These are phyloP conservation scores for Leccinum subtestaceum DNA, from an alignment of 768 basidiomycete species.

Conservation along the genomic window DNA sequence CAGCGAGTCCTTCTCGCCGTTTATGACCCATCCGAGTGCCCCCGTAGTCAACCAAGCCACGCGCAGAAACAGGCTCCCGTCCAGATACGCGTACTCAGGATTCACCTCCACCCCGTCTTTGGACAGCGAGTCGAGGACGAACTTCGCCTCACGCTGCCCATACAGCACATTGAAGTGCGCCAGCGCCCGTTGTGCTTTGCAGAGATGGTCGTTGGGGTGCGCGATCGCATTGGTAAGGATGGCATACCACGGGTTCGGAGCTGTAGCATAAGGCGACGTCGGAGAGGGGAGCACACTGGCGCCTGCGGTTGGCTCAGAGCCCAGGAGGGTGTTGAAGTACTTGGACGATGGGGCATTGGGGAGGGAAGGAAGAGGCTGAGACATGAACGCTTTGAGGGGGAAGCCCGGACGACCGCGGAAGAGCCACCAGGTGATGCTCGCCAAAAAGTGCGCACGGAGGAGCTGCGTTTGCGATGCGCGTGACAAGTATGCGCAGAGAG, in stretches of 20 bases:
- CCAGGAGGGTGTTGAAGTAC: slow-evolving; percentile 25
- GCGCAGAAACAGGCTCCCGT: slow-evolving; percentile 64
- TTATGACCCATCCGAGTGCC: slow-evolving; percentile 39
- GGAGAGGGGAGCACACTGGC: slow-evolving; percentile 27
- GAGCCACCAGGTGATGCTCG: slow-evolving; percentile 52
- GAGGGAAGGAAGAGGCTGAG: slow-evolving; percentile 25
- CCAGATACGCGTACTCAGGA: slow-evolving; percentile 46
- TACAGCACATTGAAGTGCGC: slow-evolving; percentile 45
- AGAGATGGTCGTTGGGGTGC: slow-evolving; percentile 58
- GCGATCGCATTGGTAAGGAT: slow-evolving; percentile 51
- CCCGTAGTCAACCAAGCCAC: slow-evolving; percentile 51
- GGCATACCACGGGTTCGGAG: slow-evolving; percentile 59
- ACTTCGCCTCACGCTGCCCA: slow-evolving; percentile 39
- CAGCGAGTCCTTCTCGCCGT: slow-evolving; percentile 33
- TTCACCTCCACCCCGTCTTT: slow-evolving; percentile 34
- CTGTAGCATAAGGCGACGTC: slow-evolving; percentile 35
- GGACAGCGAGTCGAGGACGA: slow-evolving; percentile 24
- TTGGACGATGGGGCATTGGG: slow-evolving; percentile 16
- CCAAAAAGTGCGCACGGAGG: slow-evolving; percentile 57
- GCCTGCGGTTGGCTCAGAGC: slow-evolving; percentile 19
- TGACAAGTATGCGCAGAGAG: slow-evolving; percentile 48
- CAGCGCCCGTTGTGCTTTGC: slow-evolving; percentile 49
- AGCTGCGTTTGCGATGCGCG: slow-evolving; percentile 55
- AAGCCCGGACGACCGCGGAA: slow-evolving; percentile 53
- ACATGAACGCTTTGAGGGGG: slow-evolving; percentile 50